Percentiles rank a stretch among this genome's conserved stretches.
phyloP scores from a whole-genome alignment of 139 green algal species.

The Volvox africanus region DNA sequence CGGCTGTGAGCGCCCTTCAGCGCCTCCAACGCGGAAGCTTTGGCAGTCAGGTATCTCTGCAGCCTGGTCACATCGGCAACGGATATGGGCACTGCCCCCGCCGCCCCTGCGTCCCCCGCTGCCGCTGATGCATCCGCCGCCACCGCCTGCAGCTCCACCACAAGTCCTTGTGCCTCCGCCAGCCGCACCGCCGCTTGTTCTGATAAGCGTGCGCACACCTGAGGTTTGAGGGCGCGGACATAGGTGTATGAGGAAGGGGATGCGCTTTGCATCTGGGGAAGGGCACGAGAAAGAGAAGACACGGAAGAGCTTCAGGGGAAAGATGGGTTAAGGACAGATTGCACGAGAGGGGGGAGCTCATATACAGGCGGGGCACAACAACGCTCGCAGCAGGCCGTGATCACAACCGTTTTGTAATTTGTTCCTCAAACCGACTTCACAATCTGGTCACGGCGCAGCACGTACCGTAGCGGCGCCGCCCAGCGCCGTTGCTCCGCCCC shows the following conservation, averaged over 20 bases:
- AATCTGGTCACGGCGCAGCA: too few relatives aligned
- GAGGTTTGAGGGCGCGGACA: background rate
- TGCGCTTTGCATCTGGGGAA: background rate
- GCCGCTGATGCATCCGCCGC: background rate
- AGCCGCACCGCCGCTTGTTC: constrained; percentile 18
- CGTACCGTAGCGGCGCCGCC: background rate
- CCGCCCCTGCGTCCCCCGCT: background rate
- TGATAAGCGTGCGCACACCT: background rate
- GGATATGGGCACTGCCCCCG: background rate
- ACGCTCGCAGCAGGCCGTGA: too few relatives aligned
- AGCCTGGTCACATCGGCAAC: background rate
- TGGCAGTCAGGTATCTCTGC: background rate
- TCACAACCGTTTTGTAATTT: too few relatives aligned
- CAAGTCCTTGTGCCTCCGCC: background rate
- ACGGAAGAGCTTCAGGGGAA: too few relatives aligned
- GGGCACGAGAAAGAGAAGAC: too few relatives aligned
- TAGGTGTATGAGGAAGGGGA: background rate
- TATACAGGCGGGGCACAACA: too few relatives aligned
- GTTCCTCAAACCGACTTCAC: too few relatives aligned
- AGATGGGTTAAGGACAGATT: too few relatives aligned
- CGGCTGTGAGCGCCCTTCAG: background rate
- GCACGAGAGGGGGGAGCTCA: too few relatives aligned
- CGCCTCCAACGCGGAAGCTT: background rate
- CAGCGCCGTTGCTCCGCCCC: background rate
- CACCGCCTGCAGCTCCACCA: constrained; percentile 3